Evolutionary conservation across 1,284 basidiomycete genomes (phyloP).

Genomic region (Leccinum insolens): DNA sequence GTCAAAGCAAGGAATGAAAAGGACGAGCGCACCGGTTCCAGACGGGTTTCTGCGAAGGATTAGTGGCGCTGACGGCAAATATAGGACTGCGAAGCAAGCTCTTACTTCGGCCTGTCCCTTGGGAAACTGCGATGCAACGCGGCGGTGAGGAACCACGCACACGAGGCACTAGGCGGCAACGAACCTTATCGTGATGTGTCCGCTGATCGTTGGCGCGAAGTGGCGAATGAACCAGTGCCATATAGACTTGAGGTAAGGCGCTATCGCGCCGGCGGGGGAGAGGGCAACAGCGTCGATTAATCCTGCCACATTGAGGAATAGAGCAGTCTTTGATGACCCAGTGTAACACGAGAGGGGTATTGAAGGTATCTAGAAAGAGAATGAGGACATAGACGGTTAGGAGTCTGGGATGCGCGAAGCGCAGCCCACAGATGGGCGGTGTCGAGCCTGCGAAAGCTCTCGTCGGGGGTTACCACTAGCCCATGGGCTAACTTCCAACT

Average conservation of each 20-base stretch:
- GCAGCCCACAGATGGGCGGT: not conserved
- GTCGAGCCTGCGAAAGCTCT: too few relatives aligned
- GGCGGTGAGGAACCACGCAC: not conserved
- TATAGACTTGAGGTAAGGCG: slow-evolving; percentile 45
- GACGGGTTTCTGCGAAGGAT: slow-evolving; percentile 49
- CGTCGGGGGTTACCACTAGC: too few relatives aligned
- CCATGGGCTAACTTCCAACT: too few relatives aligned
- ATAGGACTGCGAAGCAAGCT: slow-evolving; percentile 64
- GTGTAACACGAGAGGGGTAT: slow-evolving; percentile 26
- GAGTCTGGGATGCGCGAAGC: too few relatives aligned
- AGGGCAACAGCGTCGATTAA: slow-evolving; percentile 23
- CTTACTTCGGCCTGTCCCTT: slow-evolving; percentile 66
- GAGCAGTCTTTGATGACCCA: slow-evolving; percentile 27
- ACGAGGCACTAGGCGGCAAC: not conserved
- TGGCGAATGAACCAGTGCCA: slow-evolving; percentile 50
- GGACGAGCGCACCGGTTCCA: slow-evolving; percentile 62
- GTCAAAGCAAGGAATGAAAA: not conserved
- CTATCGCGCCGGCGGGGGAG: slow-evolving; percentile 30
- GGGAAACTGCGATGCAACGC: slow-evolving; percentile 51
- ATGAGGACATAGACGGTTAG: not conserved
- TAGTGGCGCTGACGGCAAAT: slow-evolving; percentile 40
- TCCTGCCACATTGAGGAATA: slow-evolving; percentile 25
- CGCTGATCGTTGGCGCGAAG: slow-evolving; percentile 42
- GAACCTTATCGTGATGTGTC: slow-evolving; percentile 39
- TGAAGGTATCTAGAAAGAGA: slow-evolving; percentile 16